Percentiles rank a stretch among this genome's conserved stretches.
These are phyloP conservation scores for Exophiala spinifera DNA, from an alignment of 2,329 filamentous ascomycete species.

Conservation along the genomic window DNA sequence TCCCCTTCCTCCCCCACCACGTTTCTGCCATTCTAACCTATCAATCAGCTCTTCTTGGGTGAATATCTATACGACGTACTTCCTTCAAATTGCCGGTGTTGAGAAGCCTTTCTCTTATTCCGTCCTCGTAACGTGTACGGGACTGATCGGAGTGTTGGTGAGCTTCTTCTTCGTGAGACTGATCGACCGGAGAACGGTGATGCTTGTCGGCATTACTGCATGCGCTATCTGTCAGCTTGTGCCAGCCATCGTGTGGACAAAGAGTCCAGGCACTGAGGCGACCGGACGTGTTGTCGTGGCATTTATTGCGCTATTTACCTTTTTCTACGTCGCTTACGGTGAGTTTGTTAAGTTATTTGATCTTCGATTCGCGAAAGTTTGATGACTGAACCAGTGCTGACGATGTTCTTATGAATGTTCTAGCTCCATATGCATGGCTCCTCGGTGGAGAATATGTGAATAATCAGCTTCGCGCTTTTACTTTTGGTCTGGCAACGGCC, in stretches of 20 bases:
- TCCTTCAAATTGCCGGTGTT: constrained; percentile 15
- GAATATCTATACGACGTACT: constrained; percentile 19
- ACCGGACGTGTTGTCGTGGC: constrained; percentile 18
- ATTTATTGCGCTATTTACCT: constrained; percentile 19
- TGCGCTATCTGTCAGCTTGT: constrained; percentile 17
- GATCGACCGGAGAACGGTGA: constrained; percentile 16
- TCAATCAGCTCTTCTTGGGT: constrained; percentile 15
- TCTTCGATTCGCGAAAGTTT: too few species aligned
- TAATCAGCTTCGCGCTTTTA: constrained; percentile 41
- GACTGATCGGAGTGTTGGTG: constrained; percentile 16
- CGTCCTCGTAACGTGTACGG: constrained; percentile 17
- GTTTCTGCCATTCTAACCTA: background rate
- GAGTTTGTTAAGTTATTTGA: background rate
- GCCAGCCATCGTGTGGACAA: constrained; percentile 19
- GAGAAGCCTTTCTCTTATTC: constrained; percentile 18
- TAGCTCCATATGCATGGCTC: constrained; percentile 36
- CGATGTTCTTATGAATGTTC: background rate
- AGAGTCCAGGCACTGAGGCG: constrained; percentile 7
- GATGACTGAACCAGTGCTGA: too few species aligned
- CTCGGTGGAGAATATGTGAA: constrained; percentile 42
- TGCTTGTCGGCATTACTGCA: constrained; percentile 14
- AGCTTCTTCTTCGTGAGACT: constrained; percentile 22
- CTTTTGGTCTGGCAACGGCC: constrained; percentile 40
- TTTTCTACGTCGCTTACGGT: constrained; percentile 21
- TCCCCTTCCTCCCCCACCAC: too few species aligned